Conservation (phyloP, 257 asterid species). For the Phtheirospermum japonicum region DNA sequence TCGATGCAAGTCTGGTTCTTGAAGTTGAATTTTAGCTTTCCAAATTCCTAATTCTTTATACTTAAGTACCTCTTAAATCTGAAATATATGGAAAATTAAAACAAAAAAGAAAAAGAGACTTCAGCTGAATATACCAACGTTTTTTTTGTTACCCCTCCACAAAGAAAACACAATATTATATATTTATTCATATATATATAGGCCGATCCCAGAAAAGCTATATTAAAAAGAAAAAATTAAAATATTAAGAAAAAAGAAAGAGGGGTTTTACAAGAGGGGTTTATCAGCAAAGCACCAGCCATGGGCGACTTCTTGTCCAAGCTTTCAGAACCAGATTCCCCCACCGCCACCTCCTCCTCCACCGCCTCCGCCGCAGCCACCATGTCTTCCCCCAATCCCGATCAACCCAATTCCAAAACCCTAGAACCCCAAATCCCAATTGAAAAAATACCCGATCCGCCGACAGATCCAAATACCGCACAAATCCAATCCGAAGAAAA, state of each 20-base stretch:
- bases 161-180: not conserved
- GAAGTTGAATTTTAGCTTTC: no score
- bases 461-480: slow-evolving; percentile 27
- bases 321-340: slow-evolving; percentile 34
- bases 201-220: not conserved
- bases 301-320: slow-evolving; percentile 39
- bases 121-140: no score
- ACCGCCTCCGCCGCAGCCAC: slow-evolving; percentile 20
- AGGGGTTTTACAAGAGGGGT: slow-evolving; percentile 56
- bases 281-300: slow-evolving; percentile 39
- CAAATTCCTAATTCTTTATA: no score
- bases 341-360: not conserved
- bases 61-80: no score
- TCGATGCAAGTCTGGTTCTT: no score
- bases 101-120: no score
- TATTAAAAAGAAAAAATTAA: not conserved
- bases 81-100: no score
- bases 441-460: slow-evolving; percentile 22
- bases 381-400: slow-evolving; percentile 48
- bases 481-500: slow-evolving; percentile 7
- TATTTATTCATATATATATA: not conserved
- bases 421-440: slow-evolving; percentile 26
- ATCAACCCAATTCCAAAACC: slow-evolving; percentile 21
- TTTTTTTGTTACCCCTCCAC: not conserved
- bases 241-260: slow-evolving; percentile 15